Base-by-base conservation (phyloP, 2,329 filamentous ascomycete genomes). In the Sarocladium strictum region DNA sequence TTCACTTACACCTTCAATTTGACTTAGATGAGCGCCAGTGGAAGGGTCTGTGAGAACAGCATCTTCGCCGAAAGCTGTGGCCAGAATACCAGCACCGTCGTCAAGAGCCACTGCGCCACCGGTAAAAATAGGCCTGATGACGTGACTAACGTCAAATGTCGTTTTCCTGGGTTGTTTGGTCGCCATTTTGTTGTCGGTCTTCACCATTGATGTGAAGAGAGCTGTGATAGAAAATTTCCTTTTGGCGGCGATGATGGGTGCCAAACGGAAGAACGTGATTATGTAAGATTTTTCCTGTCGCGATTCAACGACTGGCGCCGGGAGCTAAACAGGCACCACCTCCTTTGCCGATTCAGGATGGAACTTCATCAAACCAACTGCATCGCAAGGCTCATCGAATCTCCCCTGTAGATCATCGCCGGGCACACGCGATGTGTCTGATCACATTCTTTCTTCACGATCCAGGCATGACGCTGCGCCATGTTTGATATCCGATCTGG, bases 81-180 rank as follows among this genome's bases (percentile, higher is more conserved):
- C 93, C 54, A 99, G 79, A 59, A 97, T 83, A 63, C 83, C 83
- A 53, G 91, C 91, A 72, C 84, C 83, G 68, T 85, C 82, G 75
- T 93, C 90, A 58, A 97, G 80, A 27, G 90, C 85, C 56, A 96
- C 85, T 60, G 89, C 87, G 41, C 94, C 94, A 54, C 94, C 94
- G 2, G 93, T 96, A 67, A 94, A 97, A 51, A 97, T 93, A 19
- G 94, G 94, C 63, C 91, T 89, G 55, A 99, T 88, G 49, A 90
- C 89, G 64, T 87, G 84, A 60, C 81, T 81, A 56, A 87, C 83
- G 65, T 95, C 89, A 69, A 97, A 99, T 3, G 93, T 96, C 56
- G 91, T 97, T 77, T 91, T 95, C 62, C 82, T 76, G 17, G 81
- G 76, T 57, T 82, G 73, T 69, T 83, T 84, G 58, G 73, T 80